These are phyloP conservation scores for Lipomyces spencermartinsiae DNA, from an alignment of 805 yeast genomes.

Conservation along the genomic window DNA sequence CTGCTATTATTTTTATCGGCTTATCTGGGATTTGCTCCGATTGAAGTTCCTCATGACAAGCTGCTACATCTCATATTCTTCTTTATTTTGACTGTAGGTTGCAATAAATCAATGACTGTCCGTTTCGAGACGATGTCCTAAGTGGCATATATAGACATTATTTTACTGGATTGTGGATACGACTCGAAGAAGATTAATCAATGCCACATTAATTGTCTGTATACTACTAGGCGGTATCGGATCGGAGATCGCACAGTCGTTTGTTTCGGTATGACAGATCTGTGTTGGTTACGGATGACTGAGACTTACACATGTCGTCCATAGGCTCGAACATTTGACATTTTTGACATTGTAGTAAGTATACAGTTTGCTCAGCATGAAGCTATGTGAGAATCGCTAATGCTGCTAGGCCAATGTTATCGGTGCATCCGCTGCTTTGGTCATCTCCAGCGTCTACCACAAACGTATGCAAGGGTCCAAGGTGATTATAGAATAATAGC, in stretches of 20 bases:
- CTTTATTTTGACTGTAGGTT: conserved; percentile 45
- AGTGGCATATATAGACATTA: conserved; percentile 32
- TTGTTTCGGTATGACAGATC: conserved; percentile 41
- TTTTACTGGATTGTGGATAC: conserved; percentile 54
- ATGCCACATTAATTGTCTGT: conserved; percentile 47
- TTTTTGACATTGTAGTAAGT: conserved; percentile 47
- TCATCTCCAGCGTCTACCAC: conserved; percentile 47
- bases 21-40: conserved; percentile 45
- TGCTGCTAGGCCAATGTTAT: conserved; percentile 44
- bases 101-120: not conserved
- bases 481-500: not conserved
- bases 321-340: conserved; percentile 48
- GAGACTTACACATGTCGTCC: not conserved
- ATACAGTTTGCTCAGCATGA: not conserved
- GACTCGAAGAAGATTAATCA: conserved; percentile 47
- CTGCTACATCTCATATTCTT: conserved; percentile 48
- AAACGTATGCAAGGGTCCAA: conserved; percentile 42
- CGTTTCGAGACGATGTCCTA: not conserved
- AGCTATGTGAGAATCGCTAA: not conserved
- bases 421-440: conserved; percentile 47
- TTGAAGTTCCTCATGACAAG: conserved; percentile 51
- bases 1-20: conserved; percentile 37
- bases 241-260: conserved; percentile 49
- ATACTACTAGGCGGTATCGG: conserved; percentile 49
- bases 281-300: too few species aligned